Conservation (phyloP, 495 filamentous ascomycete species). For the Neurospora sp. region DNA sequence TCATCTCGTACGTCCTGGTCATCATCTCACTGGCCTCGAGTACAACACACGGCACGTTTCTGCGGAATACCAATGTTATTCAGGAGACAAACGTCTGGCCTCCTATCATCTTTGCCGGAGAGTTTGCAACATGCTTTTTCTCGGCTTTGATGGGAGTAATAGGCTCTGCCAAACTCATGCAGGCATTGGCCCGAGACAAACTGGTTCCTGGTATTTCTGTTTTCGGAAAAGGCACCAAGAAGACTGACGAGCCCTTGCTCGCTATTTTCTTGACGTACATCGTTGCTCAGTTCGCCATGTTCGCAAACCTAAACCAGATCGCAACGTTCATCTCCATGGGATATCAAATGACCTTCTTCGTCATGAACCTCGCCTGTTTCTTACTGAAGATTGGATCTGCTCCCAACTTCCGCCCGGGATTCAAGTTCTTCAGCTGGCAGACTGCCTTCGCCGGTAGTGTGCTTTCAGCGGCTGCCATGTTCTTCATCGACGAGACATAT, state of each 20-base stretch:
- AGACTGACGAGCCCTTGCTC: slow-evolving; percentile 63
- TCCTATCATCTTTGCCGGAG: slow-evolving; percentile 64
- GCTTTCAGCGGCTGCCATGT: slow-evolving; percentile 70
- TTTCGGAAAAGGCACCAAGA: slow-evolving; percentile 67
- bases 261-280: slow-evolving; percentile 71
- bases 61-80: slow-evolving; percentile 68
- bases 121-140: slow-evolving; percentile 76
- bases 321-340: slow-evolving; percentile 84
- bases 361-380: slow-evolving; percentile 81
- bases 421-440: slow-evolving; percentile 81
- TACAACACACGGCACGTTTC: slow-evolving; percentile 62
- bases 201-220: slow-evolving; percentile 65
- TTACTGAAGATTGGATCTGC: slow-evolving; percentile 86
- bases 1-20: slow-evolving; percentile 64
- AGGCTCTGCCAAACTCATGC: slow-evolving; percentile 77
- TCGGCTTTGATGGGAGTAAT: slow-evolving; percentile 82
- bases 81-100: slow-evolving; percentile 68
- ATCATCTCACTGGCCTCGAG: slow-evolving; percentile 74
- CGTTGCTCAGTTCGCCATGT: slow-evolving; percentile 69
- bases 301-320: slow-evolving; percentile 80
- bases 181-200: slow-evolving; percentile 73
- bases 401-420: slow-evolving; percentile 80
- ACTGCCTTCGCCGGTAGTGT: slow-evolving; percentile 67
- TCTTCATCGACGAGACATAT: slow-evolving; percentile 80
- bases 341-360: slow-evolving; percentile 65